These are phyloP conservation scores for Herpetospermum pedunculosum DNA, from an alignment of 306 rosid species.

Conservation along the genomic window DNA sequence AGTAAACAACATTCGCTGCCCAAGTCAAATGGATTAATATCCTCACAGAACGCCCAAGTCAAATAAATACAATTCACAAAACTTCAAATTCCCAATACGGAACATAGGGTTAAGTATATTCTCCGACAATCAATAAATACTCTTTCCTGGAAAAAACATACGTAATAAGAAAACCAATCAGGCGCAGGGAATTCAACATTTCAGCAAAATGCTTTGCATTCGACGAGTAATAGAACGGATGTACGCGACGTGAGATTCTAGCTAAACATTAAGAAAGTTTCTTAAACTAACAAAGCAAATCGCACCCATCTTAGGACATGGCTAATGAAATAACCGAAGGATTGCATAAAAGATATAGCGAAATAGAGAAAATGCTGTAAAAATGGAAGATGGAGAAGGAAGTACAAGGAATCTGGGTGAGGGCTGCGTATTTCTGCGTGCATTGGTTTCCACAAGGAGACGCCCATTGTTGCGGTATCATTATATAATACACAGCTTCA, in stretches of 20 bases:
- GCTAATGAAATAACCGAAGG: not conserved
- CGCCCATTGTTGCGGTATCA: conserved; percentile 71
- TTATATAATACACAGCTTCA: conserved; percentile 8
- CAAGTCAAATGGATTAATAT: not conserved
- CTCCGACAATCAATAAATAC: not conserved
- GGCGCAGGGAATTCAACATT: not conserved
- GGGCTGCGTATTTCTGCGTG: conserved; percentile 63
- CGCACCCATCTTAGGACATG: not conserved
- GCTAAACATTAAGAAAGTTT: not conserved
- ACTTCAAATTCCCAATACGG: not conserved
- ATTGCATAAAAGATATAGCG: not conserved
- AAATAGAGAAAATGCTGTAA: not conserved
- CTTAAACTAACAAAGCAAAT: not conserved
- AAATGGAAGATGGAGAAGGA: not conserved
- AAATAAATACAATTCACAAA: not conserved
- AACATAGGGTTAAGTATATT: not conserved
- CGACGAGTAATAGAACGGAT: not conserved
- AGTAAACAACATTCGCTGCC: not conserved
- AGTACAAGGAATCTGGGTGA: conserved; percentile 67
- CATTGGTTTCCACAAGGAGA: conserved; percentile 69
- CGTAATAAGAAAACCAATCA: not conserved
- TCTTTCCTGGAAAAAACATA: not conserved
- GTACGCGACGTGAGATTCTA: not conserved
- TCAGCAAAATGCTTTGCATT: not conserved
- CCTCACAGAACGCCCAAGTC: not conserved